These are phyloP conservation scores for Oidiodendron maius DNA, from an alignment of 495 filamentous ascomycete genomes.

Conservation along the genomic window DNA sequence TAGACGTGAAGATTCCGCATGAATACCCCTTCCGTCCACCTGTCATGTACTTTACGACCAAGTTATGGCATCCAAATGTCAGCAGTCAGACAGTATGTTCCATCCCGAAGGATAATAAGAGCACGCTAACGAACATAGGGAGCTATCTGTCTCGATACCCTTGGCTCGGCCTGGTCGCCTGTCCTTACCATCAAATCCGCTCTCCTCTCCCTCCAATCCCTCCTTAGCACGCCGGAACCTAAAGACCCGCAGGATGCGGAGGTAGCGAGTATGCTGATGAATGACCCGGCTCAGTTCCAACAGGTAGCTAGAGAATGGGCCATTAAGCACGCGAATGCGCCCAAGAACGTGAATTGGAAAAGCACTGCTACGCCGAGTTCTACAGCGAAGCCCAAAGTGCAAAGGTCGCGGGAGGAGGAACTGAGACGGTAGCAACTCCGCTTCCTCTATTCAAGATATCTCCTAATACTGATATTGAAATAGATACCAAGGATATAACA, in stretches of 20 bases:
- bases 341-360: constrained; percentile 36
- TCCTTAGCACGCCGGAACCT: constrained; percentile 89
- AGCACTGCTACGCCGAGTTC: background rate
- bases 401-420: constrained; percentile 29
- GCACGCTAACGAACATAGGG: constrained; percentile 50
- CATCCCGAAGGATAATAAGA: background rate
- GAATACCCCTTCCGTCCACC: constrained; percentile 95
- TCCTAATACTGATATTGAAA: constrained; percentile 2
- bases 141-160: constrained; percentile 94
- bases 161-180: constrained; percentile 85
- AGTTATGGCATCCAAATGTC: constrained; percentile 97
- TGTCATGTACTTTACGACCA: constrained; percentile 88
- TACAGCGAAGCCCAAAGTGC: constrained; percentile 11
- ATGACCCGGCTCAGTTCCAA: constrained; percentile 70
- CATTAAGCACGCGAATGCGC: constrained; percentile 74
- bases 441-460: too few relatives aligned
- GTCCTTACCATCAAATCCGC: constrained; percentile 95
- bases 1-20: constrained; percentile 81
- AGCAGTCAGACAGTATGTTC: constrained; percentile 82
- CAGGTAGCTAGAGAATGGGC: constrained; percentile 88
- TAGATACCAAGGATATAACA: constrained; percentile 88
- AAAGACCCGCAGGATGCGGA: constrained; percentile 97
- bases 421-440: constrained; percentile 7
- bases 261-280: constrained; percentile 86
- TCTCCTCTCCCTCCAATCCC: constrained; percentile 83